Evolutionary conservation across 257 asterid species (phyloP).

Genomic region (Przewalskia tangutica): DNA sequence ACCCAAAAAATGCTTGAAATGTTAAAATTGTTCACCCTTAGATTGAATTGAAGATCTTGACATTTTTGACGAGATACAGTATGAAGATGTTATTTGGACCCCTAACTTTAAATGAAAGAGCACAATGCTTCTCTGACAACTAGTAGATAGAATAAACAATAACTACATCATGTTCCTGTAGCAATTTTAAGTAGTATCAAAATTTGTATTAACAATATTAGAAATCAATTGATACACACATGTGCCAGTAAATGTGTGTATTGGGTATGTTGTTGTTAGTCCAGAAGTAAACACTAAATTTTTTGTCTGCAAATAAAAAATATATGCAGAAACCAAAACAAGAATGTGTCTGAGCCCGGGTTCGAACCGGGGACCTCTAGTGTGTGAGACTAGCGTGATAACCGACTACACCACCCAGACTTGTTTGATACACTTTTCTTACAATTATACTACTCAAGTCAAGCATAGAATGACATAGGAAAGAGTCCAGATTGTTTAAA

Average conservation of each 20-base stretch:
- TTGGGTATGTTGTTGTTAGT: no score
- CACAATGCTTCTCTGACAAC: slow-evolving; percentile 12
- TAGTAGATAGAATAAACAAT: slow-evolving; percentile 29
- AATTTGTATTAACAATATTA: no score
- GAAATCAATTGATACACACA: no score
- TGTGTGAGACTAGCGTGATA: slow-evolving; percentile 99
- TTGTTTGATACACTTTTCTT: neutral
- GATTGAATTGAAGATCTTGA: slow-evolving; percentile 14
- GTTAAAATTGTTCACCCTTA: slow-evolving; percentile 33
- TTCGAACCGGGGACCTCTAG: slow-evolving; percentile 98
- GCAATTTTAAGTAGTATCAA: slow-evolving; percentile 59
- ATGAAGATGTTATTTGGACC: slow-evolving; percentile 67
- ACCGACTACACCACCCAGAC: slow-evolving; percentile 99
- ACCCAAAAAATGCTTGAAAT: slow-evolving; percentile 21
- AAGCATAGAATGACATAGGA: slow-evolving; percentile 22
- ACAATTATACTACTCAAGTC: no score
- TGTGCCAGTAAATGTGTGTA: no score
- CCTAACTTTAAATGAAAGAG: slow-evolving; percentile 47
- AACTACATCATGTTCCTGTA: slow-evolving; percentile 70
- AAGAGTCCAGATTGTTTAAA: no score
- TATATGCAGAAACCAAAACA: no score
- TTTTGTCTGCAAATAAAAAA: no score
- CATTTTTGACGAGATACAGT: slow-evolving; percentile 22
- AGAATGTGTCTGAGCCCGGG: slow-evolving; percentile 6
- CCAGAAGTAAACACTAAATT: no score